Base-by-base conservation (phyloP, 176 grass and related monocot species). In the Rhynchospora tenuis region DNA sequence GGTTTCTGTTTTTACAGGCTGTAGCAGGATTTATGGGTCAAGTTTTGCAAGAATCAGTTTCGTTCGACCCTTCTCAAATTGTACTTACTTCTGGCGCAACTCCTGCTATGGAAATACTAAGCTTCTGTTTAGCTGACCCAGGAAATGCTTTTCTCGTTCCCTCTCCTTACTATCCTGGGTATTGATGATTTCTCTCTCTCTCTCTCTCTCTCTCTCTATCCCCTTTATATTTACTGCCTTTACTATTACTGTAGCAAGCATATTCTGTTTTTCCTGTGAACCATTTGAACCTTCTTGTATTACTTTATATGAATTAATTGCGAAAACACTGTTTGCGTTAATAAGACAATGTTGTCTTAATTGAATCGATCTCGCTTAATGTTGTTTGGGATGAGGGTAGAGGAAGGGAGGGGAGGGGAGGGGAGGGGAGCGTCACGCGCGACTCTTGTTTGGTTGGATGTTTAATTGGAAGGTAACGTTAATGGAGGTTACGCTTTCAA, bases 61-160 rank as follows among this genome's bases (percentile, higher is more conserved):
- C 89, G 2, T 96, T 99, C 69, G 77, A 96, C 84, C 88, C 89
- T 80, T 92, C 91, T 64, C 89, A 92, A 86, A 93, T 99, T 84
- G 89, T 99, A 56, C 84, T 99, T 62, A 99, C 93, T 65, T 89
- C 83, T 78, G 93, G 93, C 50, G 97, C 93, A 16, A 95, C 91
- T 82, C 86, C 93, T 88, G 93, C 97, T 59, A 85, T 96, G 63
- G 97, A 99, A 92, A 95, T 92, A 78, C 83, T 99, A 72, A 90
- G 93, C 79, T 99, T 95, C 81, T 95, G 93, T 86, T 23, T 99
- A 61, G 96, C 93, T 90, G 96, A 99, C 83, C 80, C 83, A 50
- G 93, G 96, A 92, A 99, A 95, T 90, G 96, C 93, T 83, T 92
- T 99, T 87, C 93, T 99, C 83, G 96, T 95, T 69, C 91, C 96